Conservation (phyloP, 768 basidiomycete species). For the Naganishia vaughanmartiniae region DNA sequence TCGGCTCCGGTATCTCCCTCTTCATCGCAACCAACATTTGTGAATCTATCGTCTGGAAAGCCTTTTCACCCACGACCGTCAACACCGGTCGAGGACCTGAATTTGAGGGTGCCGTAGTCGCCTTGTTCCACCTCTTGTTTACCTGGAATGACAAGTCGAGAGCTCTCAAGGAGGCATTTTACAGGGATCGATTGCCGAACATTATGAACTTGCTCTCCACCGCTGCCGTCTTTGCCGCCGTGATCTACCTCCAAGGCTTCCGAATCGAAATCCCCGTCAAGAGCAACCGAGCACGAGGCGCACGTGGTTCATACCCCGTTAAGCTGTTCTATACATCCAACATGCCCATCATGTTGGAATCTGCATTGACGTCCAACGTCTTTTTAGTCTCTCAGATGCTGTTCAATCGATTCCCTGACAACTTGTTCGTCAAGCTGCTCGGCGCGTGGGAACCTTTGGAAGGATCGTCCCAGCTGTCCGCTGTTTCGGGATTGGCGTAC, state of each 20-base stretch:
- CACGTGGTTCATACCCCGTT: slow-evolving; percentile 90
- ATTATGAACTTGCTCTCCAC: slow-evolving; percentile 97
- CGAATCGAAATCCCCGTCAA: slow-evolving; percentile 97
- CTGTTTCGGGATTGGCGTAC: slow-evolving; percentile 87
- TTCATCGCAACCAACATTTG: slow-evolving; percentile 99
- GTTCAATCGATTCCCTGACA: slow-evolving; percentile 80
- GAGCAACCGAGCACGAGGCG: slow-evolving; percentile 92
- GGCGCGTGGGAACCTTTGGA: slow-evolving; percentile 99
- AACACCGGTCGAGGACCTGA: slow-evolving; percentile 98
- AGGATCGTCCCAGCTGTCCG: slow-evolving; percentile 79
- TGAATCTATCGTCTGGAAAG: slow-evolving; percentile 99
- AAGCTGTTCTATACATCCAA: slow-evolving; percentile 99
- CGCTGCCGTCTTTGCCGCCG: slow-evolving; percentile 81
- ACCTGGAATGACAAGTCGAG: slow-evolving; percentile 98
- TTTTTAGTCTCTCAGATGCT: slow-evolving; percentile 98
- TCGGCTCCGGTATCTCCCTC: slow-evolving; percentile 95
- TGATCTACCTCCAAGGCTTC: slow-evolving; percentile 99
- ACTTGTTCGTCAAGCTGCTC: slow-evolving; percentile 81
- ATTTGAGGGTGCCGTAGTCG: slow-evolving; percentile 94
- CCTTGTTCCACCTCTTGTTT: slow-evolving; percentile 94
- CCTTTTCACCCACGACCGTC: slow-evolving; percentile 94
- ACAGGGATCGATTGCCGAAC: slow-evolving; percentile 93
- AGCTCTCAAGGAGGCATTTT: slow-evolving; percentile 95
- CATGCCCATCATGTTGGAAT: slow-evolving; percentile 99
- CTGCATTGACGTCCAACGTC: slow-evolving; percentile 85